phyloP scores from a whole-genome alignment of 1,139 yeast genomes.

The Suhomyces ambrosiae region DNA sequence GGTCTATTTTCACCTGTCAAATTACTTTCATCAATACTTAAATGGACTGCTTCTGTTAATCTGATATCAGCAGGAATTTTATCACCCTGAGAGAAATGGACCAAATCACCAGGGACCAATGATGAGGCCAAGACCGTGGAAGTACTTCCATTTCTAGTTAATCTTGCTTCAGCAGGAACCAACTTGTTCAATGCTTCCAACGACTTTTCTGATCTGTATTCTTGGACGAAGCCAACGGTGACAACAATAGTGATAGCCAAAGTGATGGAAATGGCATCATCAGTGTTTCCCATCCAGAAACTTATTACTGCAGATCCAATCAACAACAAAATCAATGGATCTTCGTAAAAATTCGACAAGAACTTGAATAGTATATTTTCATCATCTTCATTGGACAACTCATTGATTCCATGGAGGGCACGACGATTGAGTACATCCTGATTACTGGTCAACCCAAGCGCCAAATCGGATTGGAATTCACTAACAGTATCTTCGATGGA shows the following conservation, averaged over 20 bases:
- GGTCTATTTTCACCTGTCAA: constrained; percentile 94
- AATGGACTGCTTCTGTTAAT: constrained; percentile 72
- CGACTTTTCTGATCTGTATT: constrained; percentile 90
- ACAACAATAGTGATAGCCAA: constrained; percentile 89
- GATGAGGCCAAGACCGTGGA: constrained; percentile 80
- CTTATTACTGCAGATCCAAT: constrained; percentile 87
- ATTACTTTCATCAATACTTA: constrained; percentile 86
- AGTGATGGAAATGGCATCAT: constrained; percentile 88
- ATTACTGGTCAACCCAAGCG: constrained; percentile 60
- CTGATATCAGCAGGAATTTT: constrained; percentile 93
- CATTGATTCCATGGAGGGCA: constrained; percentile 76
- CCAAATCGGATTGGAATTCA: constrained; percentile 62
- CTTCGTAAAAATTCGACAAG: constrained; percentile 76
- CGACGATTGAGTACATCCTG: constrained; percentile 75
- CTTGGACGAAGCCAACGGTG: constrained; percentile 95
- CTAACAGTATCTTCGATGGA: constrained; percentile 62
- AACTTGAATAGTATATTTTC: constrained; percentile 73
- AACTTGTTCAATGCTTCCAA: constrained; percentile 86
- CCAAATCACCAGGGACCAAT: constrained; percentile 93
- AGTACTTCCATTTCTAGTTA: constrained; percentile 76
- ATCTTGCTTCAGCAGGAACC: constrained; percentile 92
- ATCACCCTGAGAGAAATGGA: constrained; percentile 87
- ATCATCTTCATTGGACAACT: constrained; percentile 70
- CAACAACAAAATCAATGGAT: constrained; percentile 81
- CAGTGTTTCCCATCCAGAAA: constrained; percentile 88